Base-by-base conservation (phyloP, 176 grass and related monocot genomes). In the Areca catechu region DNA sequence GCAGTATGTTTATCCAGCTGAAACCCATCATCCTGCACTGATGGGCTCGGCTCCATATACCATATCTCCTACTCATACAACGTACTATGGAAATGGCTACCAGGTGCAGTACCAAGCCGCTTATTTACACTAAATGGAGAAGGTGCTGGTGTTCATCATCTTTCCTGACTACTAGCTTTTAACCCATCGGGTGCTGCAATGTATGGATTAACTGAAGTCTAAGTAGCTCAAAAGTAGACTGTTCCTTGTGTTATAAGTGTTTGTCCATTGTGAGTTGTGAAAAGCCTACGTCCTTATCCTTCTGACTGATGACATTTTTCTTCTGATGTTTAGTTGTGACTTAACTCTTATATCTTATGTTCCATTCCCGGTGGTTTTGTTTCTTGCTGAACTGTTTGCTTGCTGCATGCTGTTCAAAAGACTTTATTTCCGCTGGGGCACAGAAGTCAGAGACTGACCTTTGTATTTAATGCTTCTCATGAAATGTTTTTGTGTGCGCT, bases 71-170 rank as follows among this genome's bases (percentile, higher is more conserved):
- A 65, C 83, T 17, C 80, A 82, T 22, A 62, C 77, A 15, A 69
- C 77, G 17, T 97, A 97, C 50, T 92, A 97, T 57, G 75, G 83
- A 65, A 96, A 82, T 60, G 83, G 68, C 47, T 91, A 92, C 59
- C 86, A 66, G 24, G 73, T 92, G 25, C 89, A 89, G 71, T 90
- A 88, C 57, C 86, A 77, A 64, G 70, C 85, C 50, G 57, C 71
- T 0, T 90, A 85, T 67, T 79, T 96, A 61, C 80, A 96, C 80
- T 96, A 74, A 74, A 85, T 70, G 81, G 80, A 69, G 54, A 77
- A 57, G 75, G 74, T 25, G 27, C 6, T 49, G 19, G 28, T 54
- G 56, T 58, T 54, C 16, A 65, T 27, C 71, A 25, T 83, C 53
- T 69, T 54, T 56, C 63, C 68, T 71, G 79, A 79, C 76, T 76